phyloP scores from a whole-genome alignment of 176 grass and related monocot species.

The Oryza meyeriana region DNA sequence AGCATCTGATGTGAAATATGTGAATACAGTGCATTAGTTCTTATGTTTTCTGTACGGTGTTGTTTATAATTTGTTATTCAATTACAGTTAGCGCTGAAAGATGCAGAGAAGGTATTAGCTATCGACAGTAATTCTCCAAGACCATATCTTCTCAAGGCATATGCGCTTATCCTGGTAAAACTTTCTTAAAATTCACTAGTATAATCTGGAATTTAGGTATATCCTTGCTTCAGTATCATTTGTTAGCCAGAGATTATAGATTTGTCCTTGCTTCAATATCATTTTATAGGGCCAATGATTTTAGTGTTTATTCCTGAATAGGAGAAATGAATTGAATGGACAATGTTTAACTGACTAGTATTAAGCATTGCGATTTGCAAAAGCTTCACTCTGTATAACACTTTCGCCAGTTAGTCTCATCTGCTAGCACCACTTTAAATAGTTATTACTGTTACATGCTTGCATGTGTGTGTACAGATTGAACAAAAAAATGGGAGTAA shows the following conservation, averaged over 20 bases:
- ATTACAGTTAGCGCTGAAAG: slow-evolving; percentile 86
- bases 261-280: not conserved
- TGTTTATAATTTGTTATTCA: slow-evolving; percentile 4
- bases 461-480: not conserved
- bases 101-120: slow-evolving; percentile 76
- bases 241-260: not conserved
- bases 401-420: not conserved
- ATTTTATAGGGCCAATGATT: not conserved
- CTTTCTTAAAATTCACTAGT: slow-evolving; percentile 13
- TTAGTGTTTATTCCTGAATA: slow-evolving; percentile 6
- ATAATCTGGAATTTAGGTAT: not conserved
- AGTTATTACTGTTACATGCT: not conserved
- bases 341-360: not conserved
- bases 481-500: not conserved
- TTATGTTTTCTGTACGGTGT: slow-evolving; percentile 16
- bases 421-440: not conserved
- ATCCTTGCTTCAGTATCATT: not conserved
- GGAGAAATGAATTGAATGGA: not conserved
- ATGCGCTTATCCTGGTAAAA: slow-evolving; percentile 84
- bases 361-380: slow-evolving; percentile 5
- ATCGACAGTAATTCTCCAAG: slow-evolving; percentile 51
- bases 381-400: not conserved
- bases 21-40: slow-evolving; percentile 17
- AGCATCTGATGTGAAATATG: slow-evolving; percentile 13
- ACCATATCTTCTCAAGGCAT: slow-evolving; percentile 87